Conservation (phyloP, 176 grass and related monocot genomes). For the Oryza nivara region DNA sequence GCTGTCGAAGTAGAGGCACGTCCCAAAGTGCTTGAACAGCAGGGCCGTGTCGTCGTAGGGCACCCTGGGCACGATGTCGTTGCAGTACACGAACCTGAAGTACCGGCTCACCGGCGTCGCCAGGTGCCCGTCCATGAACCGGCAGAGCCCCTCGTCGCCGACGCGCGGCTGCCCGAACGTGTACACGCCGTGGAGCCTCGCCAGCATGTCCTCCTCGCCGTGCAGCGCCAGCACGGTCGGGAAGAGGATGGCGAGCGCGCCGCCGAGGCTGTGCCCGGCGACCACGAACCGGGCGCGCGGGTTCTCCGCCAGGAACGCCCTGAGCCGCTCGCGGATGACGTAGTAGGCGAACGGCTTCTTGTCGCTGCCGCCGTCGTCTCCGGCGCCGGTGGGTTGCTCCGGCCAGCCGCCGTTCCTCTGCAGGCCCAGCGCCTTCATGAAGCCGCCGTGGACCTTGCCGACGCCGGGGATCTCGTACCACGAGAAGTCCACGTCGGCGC, state of each 20-base stretch:
- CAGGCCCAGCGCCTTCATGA: slow-evolving; percentile 78
- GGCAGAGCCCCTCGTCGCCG: slow-evolving; percentile 52
- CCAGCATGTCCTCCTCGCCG: slow-evolving; percentile 43
- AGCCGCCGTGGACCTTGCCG: slow-evolving; percentile 68
- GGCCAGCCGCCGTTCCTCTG: slow-evolving; percentile 54
- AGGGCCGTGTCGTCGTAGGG: slow-evolving; percentile 69
- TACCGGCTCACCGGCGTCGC: slow-evolving; percentile 45
- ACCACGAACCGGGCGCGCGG: slow-evolving; percentile 54
- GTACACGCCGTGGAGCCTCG: slow-evolving; percentile 62
- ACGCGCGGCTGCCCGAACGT: slow-evolving; percentile 85
- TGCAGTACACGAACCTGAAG: slow-evolving; percentile 80
- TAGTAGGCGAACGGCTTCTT: slow-evolving; percentile 70
- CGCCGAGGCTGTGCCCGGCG: slow-evolving; percentile 83
- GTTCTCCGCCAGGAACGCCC: slow-evolving; percentile 26
- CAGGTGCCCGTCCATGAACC: slow-evolving; percentile 48
- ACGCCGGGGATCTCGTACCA: slow-evolving; percentile 54
- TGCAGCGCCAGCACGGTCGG: slow-evolving; percentile 65
- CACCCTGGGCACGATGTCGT: slow-evolving; percentile 72
- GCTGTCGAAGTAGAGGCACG: slow-evolving; percentile 77
- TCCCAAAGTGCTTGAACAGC: slow-evolving; percentile 73
- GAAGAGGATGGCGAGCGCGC: slow-evolving; percentile 77
- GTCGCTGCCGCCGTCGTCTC: not conserved
- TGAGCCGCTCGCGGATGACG: slow-evolving; percentile 58
- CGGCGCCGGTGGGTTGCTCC: not conserved
- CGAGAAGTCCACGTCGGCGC: slow-evolving; percentile 78